These are phyloP conservation scores for Clitopilus hobsonii DNA, from an alignment of 768 basidiomycete species.

Conservation along the genomic window DNA sequence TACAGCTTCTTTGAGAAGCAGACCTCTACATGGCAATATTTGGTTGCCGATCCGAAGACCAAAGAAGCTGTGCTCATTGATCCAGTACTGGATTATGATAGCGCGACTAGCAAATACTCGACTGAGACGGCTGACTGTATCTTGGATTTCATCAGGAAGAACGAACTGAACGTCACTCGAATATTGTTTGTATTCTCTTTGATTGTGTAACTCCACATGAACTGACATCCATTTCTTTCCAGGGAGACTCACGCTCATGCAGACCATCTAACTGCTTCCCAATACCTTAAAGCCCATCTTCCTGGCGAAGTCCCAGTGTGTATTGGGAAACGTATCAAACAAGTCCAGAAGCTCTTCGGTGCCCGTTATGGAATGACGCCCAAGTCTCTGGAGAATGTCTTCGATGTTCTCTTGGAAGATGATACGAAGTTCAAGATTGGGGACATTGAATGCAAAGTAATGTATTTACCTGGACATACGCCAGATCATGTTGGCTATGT, in stretches of 20 bases:
- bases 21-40: constrained; percentile 37
- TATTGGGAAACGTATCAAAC: constrained; percentile 28
- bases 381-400: constrained; percentile 17
- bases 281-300: constrained; percentile 25
- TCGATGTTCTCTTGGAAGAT: constrained; percentile 29
- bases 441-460: constrained; percentile 20
- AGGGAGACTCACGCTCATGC: constrained; percentile 36
- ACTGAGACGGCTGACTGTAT: constrained; percentile 28
- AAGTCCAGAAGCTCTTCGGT: constrained; percentile 28
- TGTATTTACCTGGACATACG: constrained; percentile 30
- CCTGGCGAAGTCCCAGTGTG: constrained; percentile 23
- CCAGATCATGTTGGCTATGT: constrained; percentile 23
- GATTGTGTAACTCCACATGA: not conserved
- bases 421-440: constrained; percentile 28
- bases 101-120: constrained; percentile 21
- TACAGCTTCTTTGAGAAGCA: constrained; percentile 18
- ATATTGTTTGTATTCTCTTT: constrained; percentile 25
- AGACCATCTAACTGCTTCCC: constrained; percentile 32
- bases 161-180: constrained; percentile 23
- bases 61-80: constrained; percentile 35
- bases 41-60: constrained; percentile 53
- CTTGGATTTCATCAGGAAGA: constrained; percentile 22
- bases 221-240: not conserved
- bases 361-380: constrained; percentile 25
- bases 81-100: constrained; percentile 30